phyloP scores from a whole-genome alignment of 129 eudicot genomes.

The Tanacetum coccineum region DNA sequence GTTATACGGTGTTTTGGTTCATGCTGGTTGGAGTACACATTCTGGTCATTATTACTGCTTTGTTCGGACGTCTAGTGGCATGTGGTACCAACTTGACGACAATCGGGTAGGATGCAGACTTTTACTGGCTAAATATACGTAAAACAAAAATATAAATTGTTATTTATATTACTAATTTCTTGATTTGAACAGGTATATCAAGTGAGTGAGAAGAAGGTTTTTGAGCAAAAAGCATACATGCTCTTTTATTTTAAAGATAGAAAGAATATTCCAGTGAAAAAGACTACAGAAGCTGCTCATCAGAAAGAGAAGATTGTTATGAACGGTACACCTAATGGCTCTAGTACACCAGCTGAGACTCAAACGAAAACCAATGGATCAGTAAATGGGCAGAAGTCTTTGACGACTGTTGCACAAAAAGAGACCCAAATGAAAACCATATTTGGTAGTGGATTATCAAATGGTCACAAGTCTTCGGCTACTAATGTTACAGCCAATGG shows the following conservation, averaged over 20 bases:
- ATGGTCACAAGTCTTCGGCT: no score
- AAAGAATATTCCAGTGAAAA: constrained; percentile 36
- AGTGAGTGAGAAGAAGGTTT: constrained; percentile 78
- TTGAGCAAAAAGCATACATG: constrained; percentile 98
- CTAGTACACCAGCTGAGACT: background rate
- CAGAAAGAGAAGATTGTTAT: constrained; percentile 51
- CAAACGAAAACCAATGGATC: constrained; percentile 12
- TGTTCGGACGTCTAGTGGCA: constrained; percentile 89
- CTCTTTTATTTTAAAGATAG: constrained; percentile 69
- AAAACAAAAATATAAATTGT: background rate
- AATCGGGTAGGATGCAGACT: constrained; percentile 53
- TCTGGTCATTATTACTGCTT: constrained; percentile 95
- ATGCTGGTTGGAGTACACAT: constrained; percentile 98
- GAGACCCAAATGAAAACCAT: constrained; percentile 6
- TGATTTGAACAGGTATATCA: constrained; percentile 56
- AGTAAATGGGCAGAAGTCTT: constrained; percentile 21
- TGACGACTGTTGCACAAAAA: background rate
- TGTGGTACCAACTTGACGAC: constrained; percentile 95
- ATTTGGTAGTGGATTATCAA: background rate
- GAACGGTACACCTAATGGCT: constrained; percentile 16
- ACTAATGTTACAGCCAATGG: background rate
- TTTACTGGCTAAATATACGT: background rate
- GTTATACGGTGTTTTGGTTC: constrained; percentile 94
- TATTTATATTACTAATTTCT: background rate
- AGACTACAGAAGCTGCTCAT: constrained; percentile 35